A percentile compares a stretch with the other conserved stretches of the same genome.
Evolutionary conservation across 352 stramenopile species (phyloP).

Genomic region (Globisporangium cylindrosporum): DNA sequence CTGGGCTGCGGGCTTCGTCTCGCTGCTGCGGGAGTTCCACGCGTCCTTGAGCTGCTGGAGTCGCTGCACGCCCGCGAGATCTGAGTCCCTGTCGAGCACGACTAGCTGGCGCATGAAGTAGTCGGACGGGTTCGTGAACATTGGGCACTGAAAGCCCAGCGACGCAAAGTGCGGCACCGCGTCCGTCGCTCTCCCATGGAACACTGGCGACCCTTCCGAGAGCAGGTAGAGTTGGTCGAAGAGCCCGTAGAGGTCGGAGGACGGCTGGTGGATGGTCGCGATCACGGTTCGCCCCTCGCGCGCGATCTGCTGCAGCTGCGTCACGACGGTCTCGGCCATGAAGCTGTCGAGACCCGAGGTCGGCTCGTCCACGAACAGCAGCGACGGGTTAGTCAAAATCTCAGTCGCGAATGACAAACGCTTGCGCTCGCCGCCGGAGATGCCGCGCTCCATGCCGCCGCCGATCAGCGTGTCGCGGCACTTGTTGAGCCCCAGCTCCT

Average conservation of each 20-base stretch:
- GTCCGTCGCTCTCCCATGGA: slow-evolving; percentile 50
- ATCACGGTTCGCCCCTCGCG: slow-evolving; percentile 84
- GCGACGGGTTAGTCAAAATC: slow-evolving; percentile 70
- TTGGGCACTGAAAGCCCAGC: slow-evolving; percentile 46
- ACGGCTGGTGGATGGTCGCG: slow-evolving; percentile 89
- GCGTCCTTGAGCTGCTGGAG: slow-evolving; percentile 32
- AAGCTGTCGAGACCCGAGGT: slow-evolving; percentile 64
- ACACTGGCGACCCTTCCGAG: slow-evolving; percentile 44
- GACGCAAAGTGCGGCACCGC: slow-evolving; percentile 55
- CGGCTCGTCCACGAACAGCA: slow-evolving; percentile 86
- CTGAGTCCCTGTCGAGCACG: slow-evolving; percentile 39
- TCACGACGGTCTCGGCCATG: slow-evolving; percentile 46
- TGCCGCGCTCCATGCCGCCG: slow-evolving; percentile 32
- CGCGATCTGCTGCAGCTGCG: slow-evolving; percentile 65
- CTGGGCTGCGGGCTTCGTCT: too few species aligned
- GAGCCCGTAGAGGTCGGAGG: slow-evolving; percentile 46
- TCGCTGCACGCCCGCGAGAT: slow-evolving; percentile 21
- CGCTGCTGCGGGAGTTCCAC: slow-evolving; percentile 22
- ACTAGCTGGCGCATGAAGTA: slow-evolving; percentile 64
- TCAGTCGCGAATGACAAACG: slow-evolving; percentile 73
- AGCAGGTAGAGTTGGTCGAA: slow-evolving; percentile 67
- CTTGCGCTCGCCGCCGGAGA: too few species aligned
- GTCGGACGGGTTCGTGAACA: slow-evolving; percentile 60
- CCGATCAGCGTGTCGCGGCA: slow-evolving; percentile 62
- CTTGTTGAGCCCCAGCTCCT: slow-evolving; percentile 56